Conservation (phyloP, 2,329 filamentous ascomycete genomes). For the Penicillium sclerotigenum region DNA sequence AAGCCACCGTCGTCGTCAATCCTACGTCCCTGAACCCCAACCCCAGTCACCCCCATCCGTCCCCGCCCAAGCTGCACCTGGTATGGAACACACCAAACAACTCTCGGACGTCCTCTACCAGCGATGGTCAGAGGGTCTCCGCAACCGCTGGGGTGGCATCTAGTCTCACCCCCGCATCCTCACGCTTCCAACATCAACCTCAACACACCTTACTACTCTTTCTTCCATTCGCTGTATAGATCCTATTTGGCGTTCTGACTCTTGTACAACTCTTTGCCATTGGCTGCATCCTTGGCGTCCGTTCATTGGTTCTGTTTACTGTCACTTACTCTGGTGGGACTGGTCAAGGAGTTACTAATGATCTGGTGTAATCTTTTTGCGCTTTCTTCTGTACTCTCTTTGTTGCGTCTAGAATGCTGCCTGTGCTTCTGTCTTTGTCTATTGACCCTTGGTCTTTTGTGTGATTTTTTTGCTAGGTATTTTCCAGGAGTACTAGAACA, state of each 20-base stretch:
- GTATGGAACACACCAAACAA: slow-evolving; percentile 90
- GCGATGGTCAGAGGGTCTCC: slow-evolving; percentile 82
- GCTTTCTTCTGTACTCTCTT: slow-evolving; percentile 12
- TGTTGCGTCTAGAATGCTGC: slow-evolving; percentile 6
- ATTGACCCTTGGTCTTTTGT: background rate
- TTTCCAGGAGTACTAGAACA: slow-evolving; percentile 7
- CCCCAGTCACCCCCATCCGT: slow-evolving; percentile 42
- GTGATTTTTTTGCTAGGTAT: background rate
- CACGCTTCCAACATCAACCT: background rate
- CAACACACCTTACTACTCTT: background rate
- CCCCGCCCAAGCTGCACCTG: slow-evolving; percentile 58
- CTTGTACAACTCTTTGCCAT: slow-evolving; percentile 22
- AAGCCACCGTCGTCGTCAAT: slow-evolving; percentile 68
- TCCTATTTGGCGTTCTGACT: slow-evolving; percentile 22
- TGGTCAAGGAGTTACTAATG: slow-evolving; percentile 20
- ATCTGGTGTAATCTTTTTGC: slow-evolving; percentile 24
- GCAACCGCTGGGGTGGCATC: slow-evolving; percentile 60
- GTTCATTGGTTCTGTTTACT: slow-evolving; percentile 14
- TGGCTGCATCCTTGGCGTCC: slow-evolving; percentile 25
- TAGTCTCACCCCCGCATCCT: slow-evolving; percentile 11
- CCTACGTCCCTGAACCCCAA: slow-evolving; percentile 34
- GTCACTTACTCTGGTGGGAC: slow-evolving; percentile 13
- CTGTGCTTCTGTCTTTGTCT: slow-evolving; percentile 6
- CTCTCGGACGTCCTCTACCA: slow-evolving; percentile 87
- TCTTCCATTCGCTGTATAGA: slow-evolving; percentile 32